Base-by-base conservation (phyloP, 495 filamentous ascomycete species). In the Penicillium psychrofluorescens region DNA sequence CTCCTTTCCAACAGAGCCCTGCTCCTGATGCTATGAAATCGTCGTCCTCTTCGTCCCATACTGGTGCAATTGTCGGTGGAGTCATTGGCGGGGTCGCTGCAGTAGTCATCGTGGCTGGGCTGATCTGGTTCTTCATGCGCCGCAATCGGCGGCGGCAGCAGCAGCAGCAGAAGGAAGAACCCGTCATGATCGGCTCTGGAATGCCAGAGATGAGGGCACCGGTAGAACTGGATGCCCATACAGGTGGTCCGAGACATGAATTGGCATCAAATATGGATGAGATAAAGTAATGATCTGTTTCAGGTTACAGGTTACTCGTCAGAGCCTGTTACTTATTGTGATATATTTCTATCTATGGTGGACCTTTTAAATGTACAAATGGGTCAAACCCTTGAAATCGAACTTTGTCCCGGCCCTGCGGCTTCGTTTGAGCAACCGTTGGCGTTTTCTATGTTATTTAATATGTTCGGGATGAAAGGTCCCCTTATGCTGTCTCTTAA, bases 61-160 rank as follows among this genome's bases (percentile, higher is more conserved):
- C 43, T 4, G 48, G 48, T 10, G 48, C 48, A 8, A 51, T 51
- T 38, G 48, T 29, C 5, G 48, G 48, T 22, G 48, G 48, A 12
- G 48, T 51, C 12, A 44, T 51, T 29, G 48, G 48, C 8, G 48
- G 48, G 9, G 36, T 46, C 2, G 38, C 36, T 8, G 48, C 32
- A 1, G 8, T 43, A 11, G 44, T 32, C 29, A 36, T 51, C 6
- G 14, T 51, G 29, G 22, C 9, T 28, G 43, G 33, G 11, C 27
- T 51, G n/a, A 15, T 35, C 31, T 51, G 44, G 48, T 51, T 47
- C 28, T 11, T 47, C 13, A 30, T 51, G 11, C 43, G 42, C 14
- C 47, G 47, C n/a, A 22, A 22, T 22, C 22, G 22, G 22, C 2
- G 22, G 22, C 41, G 41, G 13, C 22, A 22, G 6, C 13, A 12